Conservation (phyloP, 495 filamentous ascomycete genomes). For the Penicillium maclennaniae region DNA sequence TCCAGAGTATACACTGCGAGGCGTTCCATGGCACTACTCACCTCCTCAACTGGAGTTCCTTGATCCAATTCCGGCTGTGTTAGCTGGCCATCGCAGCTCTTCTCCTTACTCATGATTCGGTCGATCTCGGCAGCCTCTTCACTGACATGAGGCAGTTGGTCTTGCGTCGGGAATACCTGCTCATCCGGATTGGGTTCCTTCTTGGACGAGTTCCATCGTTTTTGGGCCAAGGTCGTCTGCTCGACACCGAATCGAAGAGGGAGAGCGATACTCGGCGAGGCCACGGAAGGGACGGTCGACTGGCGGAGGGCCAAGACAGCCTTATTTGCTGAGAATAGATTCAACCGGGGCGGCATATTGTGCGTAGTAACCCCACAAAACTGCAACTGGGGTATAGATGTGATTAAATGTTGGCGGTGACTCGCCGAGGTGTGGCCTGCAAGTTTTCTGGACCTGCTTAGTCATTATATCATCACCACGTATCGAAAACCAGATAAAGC, state of each 20-base stretch:
- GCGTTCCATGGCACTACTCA: conserved; percentile 26
- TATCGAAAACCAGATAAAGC: conserved; percentile 1
- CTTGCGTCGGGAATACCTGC: conserved; percentile 48
- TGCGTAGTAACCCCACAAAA: neutral
- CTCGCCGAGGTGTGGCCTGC: conserved; percentile 17
- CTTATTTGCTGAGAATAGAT: conserved; percentile 35
- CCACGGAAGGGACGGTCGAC: conserved; percentile 19
- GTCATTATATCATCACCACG: conserved; percentile 7
- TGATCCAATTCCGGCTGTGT: conserved; percentile 62
- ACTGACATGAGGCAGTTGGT: conserved; percentile 56
- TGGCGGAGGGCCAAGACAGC: conserved; percentile 33
- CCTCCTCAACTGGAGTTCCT: conserved; percentile 63
- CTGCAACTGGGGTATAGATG: conserved; percentile 2
- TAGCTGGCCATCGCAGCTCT: conserved; percentile 39
- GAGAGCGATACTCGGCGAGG: conserved; percentile 25
- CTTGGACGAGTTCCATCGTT: conserved; percentile 40
- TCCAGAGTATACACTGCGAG: neutral
- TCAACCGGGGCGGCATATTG: conserved; percentile 39
- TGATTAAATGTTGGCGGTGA: conserved; percentile 6
- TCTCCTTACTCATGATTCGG: conserved; percentile 45
- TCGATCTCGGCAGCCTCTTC: conserved; percentile 60
- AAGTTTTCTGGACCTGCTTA: conserved; percentile 18
- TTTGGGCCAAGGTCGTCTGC: conserved; percentile 21
- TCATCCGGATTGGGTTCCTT: conserved; percentile 36
- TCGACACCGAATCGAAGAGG: conserved; percentile 22